Evolutionary conservation across 176 grass and related monocot species (phyloP), one percentile per base, ranked within the genome.

Genomic region (Oryza officinalis): DNA sequence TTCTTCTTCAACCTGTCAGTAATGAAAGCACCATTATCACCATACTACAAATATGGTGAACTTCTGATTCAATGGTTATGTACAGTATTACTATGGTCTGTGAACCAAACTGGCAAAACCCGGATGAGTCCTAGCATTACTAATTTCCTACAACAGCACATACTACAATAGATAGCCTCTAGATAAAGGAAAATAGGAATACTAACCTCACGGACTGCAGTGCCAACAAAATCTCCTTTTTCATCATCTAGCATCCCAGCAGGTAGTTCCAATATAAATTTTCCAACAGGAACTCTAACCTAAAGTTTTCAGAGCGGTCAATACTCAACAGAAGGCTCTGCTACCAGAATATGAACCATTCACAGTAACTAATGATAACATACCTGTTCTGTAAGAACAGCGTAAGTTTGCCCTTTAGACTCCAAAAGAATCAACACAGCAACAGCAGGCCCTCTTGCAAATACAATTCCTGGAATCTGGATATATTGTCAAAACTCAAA

Each of bases 401-500:
- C 89, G 26, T 89, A 98, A 33, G 65, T 93, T 84, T 94, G 31
- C n/a, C 87, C 91, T 45, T 88, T 65, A 2, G 85, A 98, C 60
- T 98, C 96, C 72, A 98, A 81, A 45, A 98, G 93, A 71, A 98
- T 93, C 83, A 98, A 82, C 6, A 98, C 90, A 47, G 93, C 91
- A 95, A 98, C 96, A 67, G 91, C 85, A 8, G 89, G 89, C 4
- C 93, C 96, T 84, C 96, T 93, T 81, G 96, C 84, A 74, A 98
- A 98, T 63, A 98, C 96, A 76, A 98, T 98, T 67, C 93, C 96
- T 92, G 93, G 96, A 94, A 98, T 86, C 93, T 98, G 92, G 64
- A 89, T 28, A 84, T 47, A 72, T 8, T 76, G 74, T 72, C 66
- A 63, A 79, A 80, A 71, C 4, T 72, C 65, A 71, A 79, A 83